Evolutionary conservation across 768 basidiomycete species (phyloP).

Genomic region (Lactarius deliciosus): DNA sequence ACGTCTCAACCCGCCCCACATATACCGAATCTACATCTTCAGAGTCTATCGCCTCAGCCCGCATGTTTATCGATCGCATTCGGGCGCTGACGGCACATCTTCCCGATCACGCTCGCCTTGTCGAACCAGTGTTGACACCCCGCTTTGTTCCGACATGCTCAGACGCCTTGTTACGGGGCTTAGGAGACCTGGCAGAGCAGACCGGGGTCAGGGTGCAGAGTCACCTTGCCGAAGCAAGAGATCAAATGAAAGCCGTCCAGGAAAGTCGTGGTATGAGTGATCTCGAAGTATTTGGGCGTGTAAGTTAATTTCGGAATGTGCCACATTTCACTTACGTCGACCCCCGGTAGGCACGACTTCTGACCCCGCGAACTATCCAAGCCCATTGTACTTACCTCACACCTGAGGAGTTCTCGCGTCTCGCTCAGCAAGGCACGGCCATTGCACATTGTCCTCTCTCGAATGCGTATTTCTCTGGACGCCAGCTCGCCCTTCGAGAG

Average conservation of each 20-base stretch:
- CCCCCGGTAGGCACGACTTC: conserved; percentile 46
- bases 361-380: conserved; percentile 69
- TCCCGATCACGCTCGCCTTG: conserved; percentile 48
- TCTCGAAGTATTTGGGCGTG: conserved; percentile 72
- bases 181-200: conserved; percentile 54
- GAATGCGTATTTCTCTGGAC: conserved; percentile 81
- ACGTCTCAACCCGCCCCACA: conserved; percentile 65
- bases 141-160: conserved; percentile 90
- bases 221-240: conserved; percentile 79
- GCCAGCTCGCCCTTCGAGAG: conserved; percentile 67
- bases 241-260: conserved; percentile 72
- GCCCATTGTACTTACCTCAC: conserved; percentile 87
- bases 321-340: neutral
- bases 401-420: conserved; percentile 47
- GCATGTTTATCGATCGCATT: conserved; percentile 57
- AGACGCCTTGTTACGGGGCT: conserved; percentile 59
- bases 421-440: conserved; percentile 53
- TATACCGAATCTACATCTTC: conserved; percentile 64
- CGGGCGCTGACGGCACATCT: conserved; percentile 41
- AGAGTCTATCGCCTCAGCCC: conserved; percentile 50
- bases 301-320: conserved; percentile 34
- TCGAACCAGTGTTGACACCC: conserved; percentile 84
- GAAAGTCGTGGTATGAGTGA: conserved; percentile 61
- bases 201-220: conserved; percentile 65
- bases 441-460: conserved; percentile 89